Percentiles rank a stretch among this genome's conserved stretches.
Conservation (phyloP, 2,329 filamentous ascomycete species). For the Orbilia brochopaga region DNA sequence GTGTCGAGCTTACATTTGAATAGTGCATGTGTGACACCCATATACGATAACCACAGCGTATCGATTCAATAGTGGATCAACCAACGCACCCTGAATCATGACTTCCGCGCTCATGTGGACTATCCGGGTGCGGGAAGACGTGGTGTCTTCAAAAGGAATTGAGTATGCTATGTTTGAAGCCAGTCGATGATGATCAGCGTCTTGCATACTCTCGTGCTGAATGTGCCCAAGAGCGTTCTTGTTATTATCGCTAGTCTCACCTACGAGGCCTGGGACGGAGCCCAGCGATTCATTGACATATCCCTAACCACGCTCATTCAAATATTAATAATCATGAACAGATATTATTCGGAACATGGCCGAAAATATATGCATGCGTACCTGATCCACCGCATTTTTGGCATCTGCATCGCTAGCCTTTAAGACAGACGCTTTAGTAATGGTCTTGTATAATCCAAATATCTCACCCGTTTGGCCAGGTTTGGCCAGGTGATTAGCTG, state of each 20-base stretch:
- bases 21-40: conserved; percentile 90
- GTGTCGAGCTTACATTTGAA: conserved; percentile 58
- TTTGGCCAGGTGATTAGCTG: not conserved
- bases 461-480: not conserved
- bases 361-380: not conserved
- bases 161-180: conserved; percentile 57
- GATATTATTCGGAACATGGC: not conserved
- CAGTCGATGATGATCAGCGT: not conserved
- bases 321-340: not conserved
- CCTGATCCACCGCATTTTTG: conserved; percentile 24
- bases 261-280: not conserved
- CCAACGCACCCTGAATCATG: conserved; percentile 85
- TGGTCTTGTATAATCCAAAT: not conserved
- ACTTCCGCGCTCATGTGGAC: conserved; percentile 96
- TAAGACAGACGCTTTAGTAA: not conserved
- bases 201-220: no score
- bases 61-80: conserved; percentile 85
- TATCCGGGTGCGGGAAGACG: conserved; percentile 81
- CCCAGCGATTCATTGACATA: not conserved
- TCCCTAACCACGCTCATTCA: not conserved
- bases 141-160: conserved; percentile 80
- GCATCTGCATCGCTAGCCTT: conserved; percentile 26
- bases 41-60: conserved; percentile 98
- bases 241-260: not conserved
- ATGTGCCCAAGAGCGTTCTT: not conserved